Conservation (phyloP, 2,329 filamentous ascomycete species). For the Cladosporium colombiae region DNA sequence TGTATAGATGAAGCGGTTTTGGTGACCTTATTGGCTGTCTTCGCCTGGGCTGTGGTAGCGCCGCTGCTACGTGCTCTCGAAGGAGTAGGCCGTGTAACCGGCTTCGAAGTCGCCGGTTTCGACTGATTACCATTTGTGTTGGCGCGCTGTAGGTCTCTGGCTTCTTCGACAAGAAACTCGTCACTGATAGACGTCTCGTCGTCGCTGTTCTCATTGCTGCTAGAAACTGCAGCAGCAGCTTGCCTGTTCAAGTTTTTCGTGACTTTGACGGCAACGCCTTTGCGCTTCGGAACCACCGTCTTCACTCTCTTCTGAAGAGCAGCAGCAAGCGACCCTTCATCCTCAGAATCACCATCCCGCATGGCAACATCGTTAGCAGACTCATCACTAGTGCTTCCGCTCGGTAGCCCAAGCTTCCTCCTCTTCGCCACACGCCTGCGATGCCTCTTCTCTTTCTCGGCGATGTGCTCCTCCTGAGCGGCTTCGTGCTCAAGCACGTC, state of each 20-base stretch:
- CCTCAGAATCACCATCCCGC: constrained; percentile 19
- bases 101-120: background rate
- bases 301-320: constrained; percentile 4
- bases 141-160: background rate
- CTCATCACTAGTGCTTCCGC: constrained; percentile 19
- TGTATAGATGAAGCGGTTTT: background rate
- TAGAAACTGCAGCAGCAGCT: constrained; percentile 8
- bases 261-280: constrained; percentile 29
- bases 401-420: constrained; percentile 23
- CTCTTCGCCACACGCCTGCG: constrained; percentile 32
- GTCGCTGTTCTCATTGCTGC: constrained; percentile 15
- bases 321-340: background rate
- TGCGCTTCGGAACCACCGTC: constrained; percentile 21
- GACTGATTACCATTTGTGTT: no score
- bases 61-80: background rate
- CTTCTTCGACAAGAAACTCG: constrained; percentile 7
- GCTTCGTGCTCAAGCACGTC: constrained; percentile 28
- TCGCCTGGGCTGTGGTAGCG: background rate
- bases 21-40: background rate
- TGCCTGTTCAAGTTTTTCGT: constrained; percentile 6
- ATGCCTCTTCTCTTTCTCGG: constrained; percentile 21
- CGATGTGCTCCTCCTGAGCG: constrained; percentile 19
- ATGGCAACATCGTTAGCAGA: constrained; percentile 21
- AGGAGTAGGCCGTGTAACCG: background rate
- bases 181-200: constrained; percentile 7